Evolutionary conservation across 208 protist species (phyloP).

Genomic region (Leishmania gerbilli): DNA sequence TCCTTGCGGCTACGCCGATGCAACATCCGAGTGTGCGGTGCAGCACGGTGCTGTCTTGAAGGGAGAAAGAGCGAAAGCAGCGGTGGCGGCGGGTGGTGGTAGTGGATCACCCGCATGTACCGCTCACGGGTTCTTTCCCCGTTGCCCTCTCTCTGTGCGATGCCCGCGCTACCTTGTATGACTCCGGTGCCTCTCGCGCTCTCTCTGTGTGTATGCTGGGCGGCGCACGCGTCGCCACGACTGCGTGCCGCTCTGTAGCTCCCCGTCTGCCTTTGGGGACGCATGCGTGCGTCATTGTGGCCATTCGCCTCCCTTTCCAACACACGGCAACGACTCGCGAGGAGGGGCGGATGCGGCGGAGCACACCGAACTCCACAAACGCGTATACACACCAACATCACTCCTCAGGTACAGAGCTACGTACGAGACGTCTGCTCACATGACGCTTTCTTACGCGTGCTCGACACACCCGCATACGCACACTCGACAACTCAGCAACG

Average conservation of each 20-base stretch:
- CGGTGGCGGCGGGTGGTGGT: not conserved
- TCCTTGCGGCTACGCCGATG: not conserved
- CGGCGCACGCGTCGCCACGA: not conserved
- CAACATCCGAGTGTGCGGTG: not conserved
- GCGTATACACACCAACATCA: not conserved
- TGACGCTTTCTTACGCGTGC: not conserved
- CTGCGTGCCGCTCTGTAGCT: not conserved
- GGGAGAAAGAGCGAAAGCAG: not conserved
- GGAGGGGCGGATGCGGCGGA: not conserved
- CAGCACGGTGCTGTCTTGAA: not conserved
- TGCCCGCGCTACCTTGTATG: not conserved
- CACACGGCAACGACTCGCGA: not conserved
- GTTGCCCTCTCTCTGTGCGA: not conserved
- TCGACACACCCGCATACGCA: not conserved
- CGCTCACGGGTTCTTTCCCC: not conserved
- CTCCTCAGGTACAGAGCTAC: not conserved
- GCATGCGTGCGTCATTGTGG: too few relatives aligned
- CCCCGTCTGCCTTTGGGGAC: not conserved
- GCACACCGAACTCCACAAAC: not conserved
- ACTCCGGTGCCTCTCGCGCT: not conserved
- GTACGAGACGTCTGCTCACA: not conserved
- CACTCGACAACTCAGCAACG: not conserved
- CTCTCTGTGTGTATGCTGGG: not conserved
- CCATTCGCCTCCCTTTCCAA: not conserved
- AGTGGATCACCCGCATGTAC: not conserved